Evolutionary conservation across 2,329 filamentous ascomycete species (phyloP), one percentile per base, ranked within the genome.

Genomic region (Colletotrichum coccodes): DNA sequence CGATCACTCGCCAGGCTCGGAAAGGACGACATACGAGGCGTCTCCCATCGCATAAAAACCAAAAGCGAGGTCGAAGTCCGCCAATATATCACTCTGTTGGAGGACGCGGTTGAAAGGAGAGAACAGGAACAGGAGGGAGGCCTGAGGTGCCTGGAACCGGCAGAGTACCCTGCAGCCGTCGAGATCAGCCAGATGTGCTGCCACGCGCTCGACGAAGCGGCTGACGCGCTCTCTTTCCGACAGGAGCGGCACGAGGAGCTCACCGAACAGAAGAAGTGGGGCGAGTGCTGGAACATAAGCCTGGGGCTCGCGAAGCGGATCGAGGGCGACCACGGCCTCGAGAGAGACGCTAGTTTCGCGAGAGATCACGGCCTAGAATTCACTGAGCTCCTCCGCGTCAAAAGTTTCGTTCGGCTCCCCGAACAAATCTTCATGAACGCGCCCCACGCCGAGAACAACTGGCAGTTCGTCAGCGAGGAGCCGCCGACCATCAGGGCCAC

Each of bases 21-120:
- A 0, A 86, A 82, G 59, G 86, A 89, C 72, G 83, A 94, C 70
- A 73, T 92, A 1, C 79, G 79, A 2, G 87, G 85, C 1, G 91
- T 98, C 63, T 85, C 93, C 1, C 74, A 79, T 9, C 84, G 86
- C 0, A 83, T 97, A 18, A 83, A 84, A 0, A 91, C 89, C 38
- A 98, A 98, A 79, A 91, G 89, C 66, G 86, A 89, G 71, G 76
- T 91, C 9, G 94, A 98, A 79, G 89, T 96, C 38, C 86, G 86
- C 32, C 88, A 92, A 58, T 94, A 94, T 76, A 77, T 97, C 5
- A 75, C 83, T 7, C 77, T 92, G 1, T 84, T 98, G 6, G 83
- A 89, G 11, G 81, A 85, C 23, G 84, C 83, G 1, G 72, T 81
- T 6, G 78, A 84, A 40, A 76, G 79, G 26, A 80, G 84, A 44